These are phyloP conservation scores for Ephemerocybe angulata DNA, from an alignment of 768 basidiomycete species.

Conservation along the genomic window DNA sequence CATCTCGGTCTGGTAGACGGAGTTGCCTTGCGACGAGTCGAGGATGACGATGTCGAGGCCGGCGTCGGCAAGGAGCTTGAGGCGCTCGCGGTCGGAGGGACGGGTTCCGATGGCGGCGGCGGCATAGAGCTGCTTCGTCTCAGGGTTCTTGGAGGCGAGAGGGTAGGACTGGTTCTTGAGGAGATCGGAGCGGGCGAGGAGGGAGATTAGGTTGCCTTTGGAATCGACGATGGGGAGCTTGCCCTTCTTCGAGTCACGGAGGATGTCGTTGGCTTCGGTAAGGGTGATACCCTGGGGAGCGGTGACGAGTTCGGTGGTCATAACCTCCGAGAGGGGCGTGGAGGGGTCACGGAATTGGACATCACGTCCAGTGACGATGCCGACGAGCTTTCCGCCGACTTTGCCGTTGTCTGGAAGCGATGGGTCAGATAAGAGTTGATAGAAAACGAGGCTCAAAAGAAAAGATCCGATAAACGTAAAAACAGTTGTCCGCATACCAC, in stretches of 20 bases:
- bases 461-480: slow-evolving; percentile 35
- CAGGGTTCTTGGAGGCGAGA: slow-evolving; percentile 85
- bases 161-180: slow-evolving; percentile 98
- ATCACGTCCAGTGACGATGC: slow-evolving; percentile 95
- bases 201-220: slow-evolving; percentile 55
- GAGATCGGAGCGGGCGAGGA: slow-evolving; percentile 94
- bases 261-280: slow-evolving; percentile 86
- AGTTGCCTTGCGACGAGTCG: slow-evolving; percentile 97
- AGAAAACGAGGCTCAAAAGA: slow-evolving; percentile 1
- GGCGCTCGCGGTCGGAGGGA: slow-evolving; percentile 79
- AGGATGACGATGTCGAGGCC: slow-evolving; percentile 93
- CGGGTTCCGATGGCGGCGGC: slow-evolving; percentile 96
- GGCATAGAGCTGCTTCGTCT: slow-evolving; percentile 92
- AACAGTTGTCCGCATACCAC: slow-evolving; percentile 68
- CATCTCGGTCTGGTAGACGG: slow-evolving; percentile 91
- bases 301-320: slow-evolving; percentile 87
- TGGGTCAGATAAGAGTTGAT: slow-evolving; percentile 6
- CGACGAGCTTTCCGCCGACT: slow-evolving; percentile 88
- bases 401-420: slow-evolving; percentile 70
- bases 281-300: slow-evolving; percentile 88
- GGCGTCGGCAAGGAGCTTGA: slow-evolving; percentile 83
- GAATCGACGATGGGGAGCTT: slow-evolving; percentile 76
- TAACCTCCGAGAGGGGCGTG: slow-evolving; percentile 71
- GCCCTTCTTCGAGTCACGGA: slow-evolving; percentile 95
- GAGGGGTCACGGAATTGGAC: slow-evolving; percentile 81